These are phyloP conservation scores for Fusarium mangiferae DNA, from an alignment of 2,329 filamentous ascomycete species.

Conservation along the genomic window DNA sequence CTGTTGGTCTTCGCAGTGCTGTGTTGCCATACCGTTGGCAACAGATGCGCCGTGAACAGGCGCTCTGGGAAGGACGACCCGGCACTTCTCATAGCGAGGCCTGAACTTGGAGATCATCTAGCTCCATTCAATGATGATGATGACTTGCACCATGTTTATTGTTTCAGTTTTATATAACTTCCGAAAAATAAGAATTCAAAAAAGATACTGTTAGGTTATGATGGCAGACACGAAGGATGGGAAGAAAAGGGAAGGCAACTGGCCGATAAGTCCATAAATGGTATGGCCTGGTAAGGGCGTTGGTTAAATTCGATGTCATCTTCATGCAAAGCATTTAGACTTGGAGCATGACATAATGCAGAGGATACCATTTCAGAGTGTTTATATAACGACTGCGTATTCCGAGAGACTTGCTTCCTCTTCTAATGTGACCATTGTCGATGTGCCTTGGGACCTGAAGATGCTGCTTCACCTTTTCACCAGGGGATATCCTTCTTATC, in stretches of 20 bases:
- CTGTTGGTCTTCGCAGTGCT: conserved; percentile 42
- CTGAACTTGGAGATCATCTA: conserved; percentile 1
- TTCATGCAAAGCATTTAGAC: conserved; percentile 26
- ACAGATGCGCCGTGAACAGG: conserved; percentile 33
- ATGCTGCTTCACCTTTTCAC: neutral
- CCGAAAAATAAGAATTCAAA: neutral
- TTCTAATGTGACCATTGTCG: neutral
- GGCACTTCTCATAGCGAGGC: conserved; percentile 42
- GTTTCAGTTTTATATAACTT: neutral
- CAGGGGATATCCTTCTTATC: conserved; percentile 14
- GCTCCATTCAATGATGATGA: neutral
- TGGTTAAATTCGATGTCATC: conserved; percentile 22
- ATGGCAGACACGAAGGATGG: neutral
- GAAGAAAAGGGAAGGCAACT: conserved; percentile 15
- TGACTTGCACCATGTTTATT: conserved; percentile 1
- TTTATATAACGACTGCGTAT: conserved; percentile 33
- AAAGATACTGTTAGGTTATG: neutral
- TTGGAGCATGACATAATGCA: conserved; percentile 28
- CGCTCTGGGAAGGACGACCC: conserved; percentile 38
- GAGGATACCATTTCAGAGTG: conserved; percentile 36
- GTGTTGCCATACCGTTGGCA: conserved; percentile 44
- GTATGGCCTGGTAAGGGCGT: conserved; percentile 32
- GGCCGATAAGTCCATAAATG: conserved; percentile 10
- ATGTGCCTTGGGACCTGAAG: neutral
- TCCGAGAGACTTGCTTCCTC: neutral